Evolutionary conservation across 768 basidiomycete species (phyloP), one percentile per base, ranked within the genome.

Genomic region (Suillus variegatus): DNA sequence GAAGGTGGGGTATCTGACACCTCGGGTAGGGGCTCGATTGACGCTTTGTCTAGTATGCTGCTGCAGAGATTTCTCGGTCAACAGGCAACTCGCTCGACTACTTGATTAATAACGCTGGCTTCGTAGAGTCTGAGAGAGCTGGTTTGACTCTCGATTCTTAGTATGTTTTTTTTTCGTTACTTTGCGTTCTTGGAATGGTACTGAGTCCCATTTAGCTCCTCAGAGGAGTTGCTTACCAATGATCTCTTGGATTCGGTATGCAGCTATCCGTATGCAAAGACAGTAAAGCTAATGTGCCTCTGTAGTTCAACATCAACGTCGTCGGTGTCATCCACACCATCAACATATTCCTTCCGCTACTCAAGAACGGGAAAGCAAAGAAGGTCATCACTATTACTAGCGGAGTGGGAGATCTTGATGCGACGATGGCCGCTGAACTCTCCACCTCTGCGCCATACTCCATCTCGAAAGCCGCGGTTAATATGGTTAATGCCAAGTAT

Each of bases 281-380:
- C 20, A 3, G n/a, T 60, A 60, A 43, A 49, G 47, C 46, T 54
- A n/a, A 62, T 43, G 35, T 58, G 28, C 38, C 16, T 61, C 12
- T 35, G 14, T 60, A 77, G 73, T 75, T 74, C 67, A 68, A 72
- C 18, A 69, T 72, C 38, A 82, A 83, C 70, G 75, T 78, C 52
- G 51, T 78, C 58, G 80, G 79, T 36, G 71, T 74, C 22, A 71
- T 80, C 18, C 71, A 73, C 66, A 75, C 78, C 13, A 78, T 72
- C 65, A 78, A 79, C 69, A 70, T 70, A 5, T 79, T 82, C 73
- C 74, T 83, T 8, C 81, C 81, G 13, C 73, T 82, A 25, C 70
- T 82, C 47, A 68, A 66, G 41, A 68, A 71, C 4, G 74, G 79
- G 12, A 22, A 69, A n/a, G 49, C 64, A 25, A 79, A 81, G 72